Evolutionary conservation across 345 rosid genomes (phyloP).

Genomic region (Schrenkiella parvula): DNA sequence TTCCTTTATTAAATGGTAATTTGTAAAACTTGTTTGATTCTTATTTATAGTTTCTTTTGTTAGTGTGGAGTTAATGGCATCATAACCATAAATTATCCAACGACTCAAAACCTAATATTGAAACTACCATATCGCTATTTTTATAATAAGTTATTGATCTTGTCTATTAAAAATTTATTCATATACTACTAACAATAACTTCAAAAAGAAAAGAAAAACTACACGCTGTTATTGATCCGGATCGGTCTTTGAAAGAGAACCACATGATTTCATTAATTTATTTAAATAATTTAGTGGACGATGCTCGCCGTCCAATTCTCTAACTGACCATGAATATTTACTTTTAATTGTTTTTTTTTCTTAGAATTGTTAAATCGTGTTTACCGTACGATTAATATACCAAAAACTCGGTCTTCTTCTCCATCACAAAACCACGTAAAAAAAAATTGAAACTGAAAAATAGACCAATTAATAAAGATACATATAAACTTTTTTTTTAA

Average conservation of each 20-base stretch:
- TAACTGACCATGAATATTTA: background rate
- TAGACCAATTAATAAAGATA: background rate
- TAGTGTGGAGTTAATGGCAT: background rate
- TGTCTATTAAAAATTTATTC: too few relatives aligned
- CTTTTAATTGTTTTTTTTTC: background rate
- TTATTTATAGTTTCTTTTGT: background rate
- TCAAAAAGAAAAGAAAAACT: too few relatives aligned
- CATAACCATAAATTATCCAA: background rate
- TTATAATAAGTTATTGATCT: too few relatives aligned
- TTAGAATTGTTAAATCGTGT: background rate
- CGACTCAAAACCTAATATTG: too few relatives aligned
- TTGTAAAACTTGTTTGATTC: background rate
- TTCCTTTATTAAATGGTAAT: background rate
- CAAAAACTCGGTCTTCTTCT: background rate
- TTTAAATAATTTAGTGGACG: background rate
- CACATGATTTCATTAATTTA: background rate
- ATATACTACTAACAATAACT: too few relatives aligned
- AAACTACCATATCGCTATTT: too few relatives aligned
- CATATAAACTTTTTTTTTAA: too few relatives aligned
- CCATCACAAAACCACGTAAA: background rate
- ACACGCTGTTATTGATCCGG: background rate
- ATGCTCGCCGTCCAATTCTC: background rate
- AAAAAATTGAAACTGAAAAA: background rate
- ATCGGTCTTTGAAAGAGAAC: background rate
- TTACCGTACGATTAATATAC: background rate